Evolutionary conservation across 129 eudicot genomes (phyloP).

Genomic region (Scalesia atractyloides): DNA sequence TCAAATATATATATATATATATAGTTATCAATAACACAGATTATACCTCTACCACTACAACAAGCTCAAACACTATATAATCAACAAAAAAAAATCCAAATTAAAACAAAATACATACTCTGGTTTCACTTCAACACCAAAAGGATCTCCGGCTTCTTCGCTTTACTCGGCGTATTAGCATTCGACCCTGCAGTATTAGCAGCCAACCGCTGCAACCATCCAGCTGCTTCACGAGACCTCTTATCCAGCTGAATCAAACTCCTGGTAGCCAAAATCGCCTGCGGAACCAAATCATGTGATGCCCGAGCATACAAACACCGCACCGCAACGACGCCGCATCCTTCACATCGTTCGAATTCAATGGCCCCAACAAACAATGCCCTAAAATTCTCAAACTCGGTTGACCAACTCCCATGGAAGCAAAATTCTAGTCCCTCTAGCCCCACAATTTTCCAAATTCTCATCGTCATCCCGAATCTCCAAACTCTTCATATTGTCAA

Average conservation of each 20-base stretch:
- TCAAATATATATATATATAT: background rate
- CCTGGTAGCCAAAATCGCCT: constrained; percentile 79
- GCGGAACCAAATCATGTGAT: constrained; percentile 88
- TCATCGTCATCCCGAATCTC: constrained; percentile 35
- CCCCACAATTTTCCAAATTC: background rate
- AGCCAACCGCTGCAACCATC: constrained; percentile 36
- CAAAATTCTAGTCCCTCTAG: constrained; percentile 51
- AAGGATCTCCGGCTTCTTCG: constrained; percentile 90
- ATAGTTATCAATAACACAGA: constrained; percentile 32
- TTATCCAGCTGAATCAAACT: constrained; percentile 85
- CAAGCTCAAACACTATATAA: constrained; percentile 35
- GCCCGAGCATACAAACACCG: constrained; percentile 80
- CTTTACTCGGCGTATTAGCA: constrained; percentile 81
- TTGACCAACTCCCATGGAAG: constrained; percentile 84
- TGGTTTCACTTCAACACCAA: constrained; percentile 74
- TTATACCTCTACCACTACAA: constrained; percentile 36
- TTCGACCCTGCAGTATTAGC: constrained; percentile 48
- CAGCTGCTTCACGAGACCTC: constrained; percentile 63
- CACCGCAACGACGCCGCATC: constrained; percentile 75
- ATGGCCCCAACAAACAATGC: constrained; percentile 81
- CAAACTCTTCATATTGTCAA: constrained; percentile 35
- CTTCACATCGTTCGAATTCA: constrained; percentile 68
- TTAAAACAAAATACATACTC: constrained; percentile 34
- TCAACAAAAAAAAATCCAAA: constrained; percentile 7
- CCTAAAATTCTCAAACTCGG: constrained; percentile 75